phyloP scores from a whole-genome alignment of 2,329 filamentous ascomycete species.

The Rosellinia necatrix region DNA sequence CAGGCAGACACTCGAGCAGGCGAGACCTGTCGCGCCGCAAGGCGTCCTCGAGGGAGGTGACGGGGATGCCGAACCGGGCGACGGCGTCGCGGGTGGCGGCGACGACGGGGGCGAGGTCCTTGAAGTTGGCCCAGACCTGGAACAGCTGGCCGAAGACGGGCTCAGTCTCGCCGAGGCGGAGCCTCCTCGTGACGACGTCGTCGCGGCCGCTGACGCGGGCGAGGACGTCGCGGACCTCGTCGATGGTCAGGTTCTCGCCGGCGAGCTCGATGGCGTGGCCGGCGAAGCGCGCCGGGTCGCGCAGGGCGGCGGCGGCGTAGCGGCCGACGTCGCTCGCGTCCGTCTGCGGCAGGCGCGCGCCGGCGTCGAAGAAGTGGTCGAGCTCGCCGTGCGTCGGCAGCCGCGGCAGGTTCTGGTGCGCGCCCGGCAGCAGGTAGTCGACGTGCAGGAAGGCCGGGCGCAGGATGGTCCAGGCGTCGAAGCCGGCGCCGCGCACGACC shows the following conservation, averaged over 20 bases:
- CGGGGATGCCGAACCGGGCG: constrained; percentile 39
- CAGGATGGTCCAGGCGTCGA: constrained; percentile 42
- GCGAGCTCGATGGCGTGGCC: constrained; percentile 41
- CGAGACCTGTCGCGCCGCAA: constrained; percentile 34
- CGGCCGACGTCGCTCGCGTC: constrained; percentile 41
- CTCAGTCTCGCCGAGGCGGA: constrained; percentile 32
- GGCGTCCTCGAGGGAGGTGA: constrained; percentile 36
- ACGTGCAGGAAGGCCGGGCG: constrained; percentile 39
- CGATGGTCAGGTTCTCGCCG: constrained; percentile 37
- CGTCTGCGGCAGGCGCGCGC: constrained; percentile 35
- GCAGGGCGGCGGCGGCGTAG: constrained; percentile 42
- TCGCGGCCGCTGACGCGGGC: constrained; percentile 39
- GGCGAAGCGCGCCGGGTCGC: constrained; percentile 38
- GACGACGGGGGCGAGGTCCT: constrained; percentile 28
- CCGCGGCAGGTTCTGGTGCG: constrained; percentile 36
- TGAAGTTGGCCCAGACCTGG: constrained; percentile 36
- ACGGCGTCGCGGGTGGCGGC: constrained; percentile 27
- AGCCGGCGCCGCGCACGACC: constrained; percentile 36
- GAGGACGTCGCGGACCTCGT: constrained; percentile 40
- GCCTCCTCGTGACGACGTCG: constrained; percentile 31
- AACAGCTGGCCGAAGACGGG: constrained; percentile 32
- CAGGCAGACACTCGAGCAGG: constrained; percentile 30
- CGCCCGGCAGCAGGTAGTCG: constrained; percentile 36
- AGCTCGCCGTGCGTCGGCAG: constrained; percentile 39
- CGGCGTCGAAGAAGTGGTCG: constrained; percentile 32